These are phyloP conservation scores for Globisporangium takayamanum DNA, from an alignment of 352 stramenopile species.

Conservation along the genomic window DNA sequence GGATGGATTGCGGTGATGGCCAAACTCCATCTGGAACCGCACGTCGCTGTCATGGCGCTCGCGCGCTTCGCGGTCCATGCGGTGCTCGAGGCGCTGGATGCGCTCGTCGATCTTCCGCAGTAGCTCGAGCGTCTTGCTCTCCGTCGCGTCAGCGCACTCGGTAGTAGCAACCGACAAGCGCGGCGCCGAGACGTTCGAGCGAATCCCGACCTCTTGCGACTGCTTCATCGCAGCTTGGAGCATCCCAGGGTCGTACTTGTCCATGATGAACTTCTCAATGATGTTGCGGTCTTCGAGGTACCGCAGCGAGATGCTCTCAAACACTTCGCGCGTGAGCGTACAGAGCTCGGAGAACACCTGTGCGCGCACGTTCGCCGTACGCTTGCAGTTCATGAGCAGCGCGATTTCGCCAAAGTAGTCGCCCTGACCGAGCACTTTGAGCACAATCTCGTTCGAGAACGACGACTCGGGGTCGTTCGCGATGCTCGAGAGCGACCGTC, in stretches of 20 bases:
- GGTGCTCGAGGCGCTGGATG: slow-evolving; percentile 37
- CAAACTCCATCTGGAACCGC: slow-evolving; percentile 24
- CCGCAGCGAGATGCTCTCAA: slow-evolving; percentile 66
- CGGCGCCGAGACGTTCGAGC: slow-evolving; percentile 13
- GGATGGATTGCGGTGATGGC: slow-evolving; percentile 3
- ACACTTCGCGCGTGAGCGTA: slow-evolving; percentile 63
- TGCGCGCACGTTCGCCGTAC: slow-evolving; percentile 69
- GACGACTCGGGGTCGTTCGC: not conserved
- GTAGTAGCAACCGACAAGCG: not conserved
- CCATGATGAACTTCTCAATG: slow-evolving; percentile 84
- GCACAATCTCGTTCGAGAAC: slow-evolving; percentile 42
- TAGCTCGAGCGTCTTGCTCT: slow-evolving; percentile 26
- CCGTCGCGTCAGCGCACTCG: slow-evolving; percentile 6
- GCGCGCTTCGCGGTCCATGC: slow-evolving; percentile 37
- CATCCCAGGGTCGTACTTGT: slow-evolving; percentile 77
- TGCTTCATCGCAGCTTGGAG: slow-evolving; percentile 71
- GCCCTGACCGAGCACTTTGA: slow-evolving; percentile 60
- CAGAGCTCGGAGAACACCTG: slow-evolving; percentile 72
- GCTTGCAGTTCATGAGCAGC: slow-evolving; percentile 80
- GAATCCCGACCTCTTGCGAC: slow-evolving; percentile 60
- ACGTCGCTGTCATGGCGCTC: slow-evolving; percentile 48
- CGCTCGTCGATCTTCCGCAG: slow-evolving; percentile 46
- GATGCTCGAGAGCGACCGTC: slow-evolving; percentile 3
- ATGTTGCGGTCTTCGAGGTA: slow-evolving; percentile 75
- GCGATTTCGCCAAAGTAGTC: slow-evolving; percentile 84